Percentiles rank a stretch among this genome's conserved stretches.
Conservation (phyloP, 169 alveolate species). For the Plasmodium billcollinsi region DNA sequence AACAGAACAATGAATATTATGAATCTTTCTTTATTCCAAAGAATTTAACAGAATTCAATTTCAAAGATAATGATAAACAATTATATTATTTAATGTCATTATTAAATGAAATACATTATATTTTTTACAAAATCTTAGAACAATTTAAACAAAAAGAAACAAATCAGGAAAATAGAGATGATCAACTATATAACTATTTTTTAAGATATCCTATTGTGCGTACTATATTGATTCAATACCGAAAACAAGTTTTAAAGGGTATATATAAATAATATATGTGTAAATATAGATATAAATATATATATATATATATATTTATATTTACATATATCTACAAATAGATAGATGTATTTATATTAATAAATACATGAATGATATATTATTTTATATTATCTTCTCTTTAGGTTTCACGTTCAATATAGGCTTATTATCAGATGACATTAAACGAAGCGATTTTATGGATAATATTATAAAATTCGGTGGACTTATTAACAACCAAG, state of each 20-base stretch:
- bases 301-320: too few species aligned
- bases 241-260: constrained; percentile 51
- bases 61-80: constrained; percentile 57
- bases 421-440: constrained; percentile 39
- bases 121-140: constrained; percentile 48
- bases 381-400: not conserved
- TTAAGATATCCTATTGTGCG: constrained; percentile 57
- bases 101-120: constrained; percentile 49
- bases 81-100: constrained; percentile 33
- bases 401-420: constrained; percentile 46
- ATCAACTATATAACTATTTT: constrained; percentile 52
- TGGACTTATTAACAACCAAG: constrained; percentile 37
- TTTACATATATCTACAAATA: too few species aligned
- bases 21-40: constrained; percentile 63
- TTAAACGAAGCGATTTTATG: constrained; percentile 62
- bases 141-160: constrained; percentile 43
- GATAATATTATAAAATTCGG: constrained; percentile 50
- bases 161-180: constrained; percentile 29
- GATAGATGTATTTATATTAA: too few species aligned
- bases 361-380: not conserved
- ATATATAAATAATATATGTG: not conserved
- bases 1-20: constrained; percentile 30
- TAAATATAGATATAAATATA: not conserved
- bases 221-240: constrained; percentile 36
- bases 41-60: constrained; percentile 42